These are phyloP conservation scores for Ormosia emarginata DNA, from an alignment of 306 rosid genomes.

Conservation along the genomic window DNA sequence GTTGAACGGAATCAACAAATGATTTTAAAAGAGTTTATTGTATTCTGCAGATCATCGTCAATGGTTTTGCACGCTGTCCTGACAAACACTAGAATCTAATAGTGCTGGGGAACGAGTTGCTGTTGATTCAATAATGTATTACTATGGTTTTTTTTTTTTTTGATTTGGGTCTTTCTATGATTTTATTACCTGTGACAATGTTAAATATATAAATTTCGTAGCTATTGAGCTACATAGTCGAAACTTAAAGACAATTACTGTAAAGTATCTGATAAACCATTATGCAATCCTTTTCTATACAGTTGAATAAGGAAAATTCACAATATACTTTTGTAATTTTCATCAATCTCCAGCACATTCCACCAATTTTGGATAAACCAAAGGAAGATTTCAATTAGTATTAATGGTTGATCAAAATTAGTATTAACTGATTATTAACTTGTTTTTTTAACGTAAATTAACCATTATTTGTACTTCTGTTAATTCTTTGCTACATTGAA, in stretches of 20 bases:
- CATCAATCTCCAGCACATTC: too few species aligned
- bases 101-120: conserved; percentile 67
- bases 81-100: conserved; percentile 49
- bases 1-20: neutral
- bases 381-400: too few species aligned
- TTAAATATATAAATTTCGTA: neutral
- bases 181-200: neutral
- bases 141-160: neutral
- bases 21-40: neutral
- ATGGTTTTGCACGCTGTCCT: conserved; percentile 27
- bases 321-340: too few species aligned
- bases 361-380: too few species aligned
- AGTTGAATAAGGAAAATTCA: too few species aligned
- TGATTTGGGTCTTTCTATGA: too few species aligned
- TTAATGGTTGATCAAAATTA: neutral
- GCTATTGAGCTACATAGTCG: too few species aligned
- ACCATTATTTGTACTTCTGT: neutral
- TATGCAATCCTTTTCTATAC: too few species aligned
- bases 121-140: conserved; percentile 34
- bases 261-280: too few species aligned
- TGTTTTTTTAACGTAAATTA: too few species aligned
- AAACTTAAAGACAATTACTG: too few species aligned
- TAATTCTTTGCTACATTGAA: too few species aligned
- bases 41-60: conserved; percentile 48
- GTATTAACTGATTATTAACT: neutral